A percentile compares a stretch with the other conserved stretches of the same genome.
phyloP scores from a whole-genome alignment of 495 filamentous ascomycete genomes.

The Pseudomonodictys pantanalensis region DNA sequence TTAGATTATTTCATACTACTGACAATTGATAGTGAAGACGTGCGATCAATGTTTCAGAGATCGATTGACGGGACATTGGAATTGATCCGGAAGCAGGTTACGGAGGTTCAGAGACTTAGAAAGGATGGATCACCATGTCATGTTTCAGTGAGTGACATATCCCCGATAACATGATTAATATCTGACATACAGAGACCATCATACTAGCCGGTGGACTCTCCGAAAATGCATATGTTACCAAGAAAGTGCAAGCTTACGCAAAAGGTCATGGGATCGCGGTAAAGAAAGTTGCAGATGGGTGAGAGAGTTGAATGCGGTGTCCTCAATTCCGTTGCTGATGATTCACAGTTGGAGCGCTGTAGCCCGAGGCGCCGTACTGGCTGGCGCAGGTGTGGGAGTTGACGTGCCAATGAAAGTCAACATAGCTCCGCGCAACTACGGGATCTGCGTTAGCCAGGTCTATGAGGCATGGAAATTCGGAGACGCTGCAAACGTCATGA shows the following conservation, averaged over 20 bases:
- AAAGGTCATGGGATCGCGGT: background rate
- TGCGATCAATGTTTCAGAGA: background rate
- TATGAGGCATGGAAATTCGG: background rate
- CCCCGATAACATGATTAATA: background rate
- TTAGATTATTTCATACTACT: background rate
- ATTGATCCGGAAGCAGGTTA: background rate
- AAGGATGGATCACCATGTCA: background rate
- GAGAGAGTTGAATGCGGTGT: background rate
- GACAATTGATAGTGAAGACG: background rate
- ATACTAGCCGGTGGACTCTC: conserved; percentile 27
- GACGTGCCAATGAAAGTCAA: conserved; percentile 19
- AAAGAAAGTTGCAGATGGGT: background rate
- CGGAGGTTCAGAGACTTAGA: background rate
- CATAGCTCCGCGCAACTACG: conserved; percentile 36
- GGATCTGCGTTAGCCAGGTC: conserved; percentile 28
- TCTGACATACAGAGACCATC: conserved; percentile 6
- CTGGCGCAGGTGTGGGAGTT: conserved; percentile 36
- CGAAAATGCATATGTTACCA: conserved; percentile 10
- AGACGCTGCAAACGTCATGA: conserved; percentile 1
- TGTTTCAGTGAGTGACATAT: background rate
- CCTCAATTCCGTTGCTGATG: background rate
- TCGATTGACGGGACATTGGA: background rate
- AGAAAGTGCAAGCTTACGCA: conserved; percentile 1
- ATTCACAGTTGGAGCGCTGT: conserved; percentile 37
- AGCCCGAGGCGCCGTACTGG: conserved; percentile 38